Percentiles rank a stretch among this genome's conserved stretches.
Evolutionary conservation across 805 yeast species (phyloP).

Genomic region (Ogataea pignaliae): DNA sequence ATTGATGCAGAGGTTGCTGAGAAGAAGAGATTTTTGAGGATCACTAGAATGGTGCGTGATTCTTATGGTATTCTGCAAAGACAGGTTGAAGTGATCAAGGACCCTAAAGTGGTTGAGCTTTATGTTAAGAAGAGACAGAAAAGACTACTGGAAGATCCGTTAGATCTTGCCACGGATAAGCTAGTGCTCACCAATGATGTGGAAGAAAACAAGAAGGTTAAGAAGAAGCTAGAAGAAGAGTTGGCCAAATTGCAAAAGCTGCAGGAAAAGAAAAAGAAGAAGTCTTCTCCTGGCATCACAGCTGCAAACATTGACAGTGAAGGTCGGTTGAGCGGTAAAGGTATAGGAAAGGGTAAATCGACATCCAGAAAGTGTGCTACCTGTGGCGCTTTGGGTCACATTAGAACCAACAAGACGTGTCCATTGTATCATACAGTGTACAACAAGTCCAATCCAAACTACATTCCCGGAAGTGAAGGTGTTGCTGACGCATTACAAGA

Average conservation of each 20-base stretch:
- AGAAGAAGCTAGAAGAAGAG: constrained; percentile 75
- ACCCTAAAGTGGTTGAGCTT: constrained; percentile 82
- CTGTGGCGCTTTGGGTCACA: constrained; percentile 95
- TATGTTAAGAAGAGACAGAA: constrained; percentile 56
- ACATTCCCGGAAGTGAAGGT: constrained; percentile 30
- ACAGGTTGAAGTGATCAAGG: constrained; percentile 70
- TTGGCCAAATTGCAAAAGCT: constrained; percentile 78
- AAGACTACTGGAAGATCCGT: constrained; percentile 29
- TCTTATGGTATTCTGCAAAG: constrained; percentile 83
- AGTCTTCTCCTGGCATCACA: constrained; percentile 27
- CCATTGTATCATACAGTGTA: constrained; percentile 66
- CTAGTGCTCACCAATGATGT: constrained; percentile 76
- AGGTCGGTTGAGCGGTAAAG: constrained; percentile 52
- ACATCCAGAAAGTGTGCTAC: constrained; percentile 84
- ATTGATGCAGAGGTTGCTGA: constrained; percentile 29
- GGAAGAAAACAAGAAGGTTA: constrained; percentile 73
- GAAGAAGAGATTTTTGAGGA: constrained; percentile 40
- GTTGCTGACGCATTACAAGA: constrained; percentile 14
- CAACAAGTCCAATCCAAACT: constrained; percentile 32
- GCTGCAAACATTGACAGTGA: constrained; percentile 33
- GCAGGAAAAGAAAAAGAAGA: constrained; percentile 50
- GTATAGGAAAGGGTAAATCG: constrained; percentile 67
- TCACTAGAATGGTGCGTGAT: constrained; percentile 77
- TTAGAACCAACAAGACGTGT: constrained; percentile 85
- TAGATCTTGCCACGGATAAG: constrained; percentile 66